phyloP scores from a whole-genome alignment of 257 asterid genomes.

The Dorcoceras hygrometricum region DNA sequence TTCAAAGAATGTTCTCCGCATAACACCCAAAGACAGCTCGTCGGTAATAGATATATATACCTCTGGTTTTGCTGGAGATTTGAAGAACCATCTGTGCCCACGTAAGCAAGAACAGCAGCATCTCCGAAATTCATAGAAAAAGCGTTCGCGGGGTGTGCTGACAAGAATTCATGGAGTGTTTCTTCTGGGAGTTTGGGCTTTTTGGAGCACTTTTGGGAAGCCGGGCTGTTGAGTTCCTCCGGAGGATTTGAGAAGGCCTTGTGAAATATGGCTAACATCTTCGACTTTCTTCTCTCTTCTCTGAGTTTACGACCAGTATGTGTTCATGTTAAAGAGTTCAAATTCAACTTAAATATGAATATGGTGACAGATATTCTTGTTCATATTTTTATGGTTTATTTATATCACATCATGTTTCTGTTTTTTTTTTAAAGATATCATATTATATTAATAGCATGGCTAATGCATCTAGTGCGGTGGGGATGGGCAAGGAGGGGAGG shows the following conservation, averaged over 20 bases:
- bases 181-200: conserved; percentile 58
- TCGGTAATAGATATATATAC: conserved; percentile 19
- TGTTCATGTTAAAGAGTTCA: not conserved
- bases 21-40: not conserved
- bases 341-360: too few relatives aligned
- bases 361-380: not conserved
- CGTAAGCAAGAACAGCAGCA: conserved; percentile 78
- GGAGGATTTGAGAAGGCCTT: conserved; percentile 82
- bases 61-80: conserved; percentile 33
- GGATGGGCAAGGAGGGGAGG: conserved; percentile 18
- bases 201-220: conserved; percentile 31
- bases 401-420: not conserved
- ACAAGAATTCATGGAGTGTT: conserved; percentile 46
- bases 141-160: conserved; percentile 38
- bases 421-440: too few relatives aligned
- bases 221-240: conserved; percentile 73
- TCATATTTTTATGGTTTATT: not conserved
- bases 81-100: conserved; percentile 24
- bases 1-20: not conserved
- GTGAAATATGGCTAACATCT: conserved; percentile 79
- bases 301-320: not conserved
- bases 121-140: conserved; percentile 52
- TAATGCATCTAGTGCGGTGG: not conserved
- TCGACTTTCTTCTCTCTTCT: not conserved
- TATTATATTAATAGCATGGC: too few relatives aligned